Base-by-base conservation (phyloP, 306 rosid genomes). In the Urtica urens region DNA sequence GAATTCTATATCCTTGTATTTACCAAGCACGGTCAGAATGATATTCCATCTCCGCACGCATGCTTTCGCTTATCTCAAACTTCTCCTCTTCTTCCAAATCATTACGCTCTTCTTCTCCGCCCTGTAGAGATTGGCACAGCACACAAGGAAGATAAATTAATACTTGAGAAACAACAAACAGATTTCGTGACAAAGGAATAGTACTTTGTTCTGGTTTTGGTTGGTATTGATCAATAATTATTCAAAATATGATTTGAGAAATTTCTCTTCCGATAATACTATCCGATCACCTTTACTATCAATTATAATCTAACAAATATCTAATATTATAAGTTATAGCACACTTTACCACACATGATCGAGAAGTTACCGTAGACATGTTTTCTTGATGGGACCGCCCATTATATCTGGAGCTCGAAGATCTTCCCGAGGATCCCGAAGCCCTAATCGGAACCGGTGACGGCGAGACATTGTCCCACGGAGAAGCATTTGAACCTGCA, bases 1-100 rank as follows among this genome's bases (percentile, higher is more conserved):
- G 38, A 26, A 46, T 3, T 22, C 52, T 3, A 47, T 15, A 18
- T 18, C 11, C 21, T 6, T 42, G 13, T 20, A 42, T 19, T 74
- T 81, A 90, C 97, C 97, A 90, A 58, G 97, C 94, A 51, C 95
- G 87, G 46, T 90, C 97, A 45, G 93, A 79, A 64, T 90, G 49
- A 16, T 81, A 81, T 69, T 90, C 97, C 95, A 90, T 90, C 85
- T 90, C 94, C 55, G 25, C 37, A 14, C 87, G 94, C 97, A 90
- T 84, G 64, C 83, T 81, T 72, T 90, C 97, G 53, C 80, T 78
- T 52, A 90, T 90, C 70, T 90, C 97, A 28, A 77, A 70, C 49
- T 69, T 69, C 48, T 70, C 61, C 10, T 75, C 86, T 64, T 66
- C 92, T n/a, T 63, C 72, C 37, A 19, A 28, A 42, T 72, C 81